Conservation (phyloP, 805 yeast species). For the Candida germanica region DNA sequence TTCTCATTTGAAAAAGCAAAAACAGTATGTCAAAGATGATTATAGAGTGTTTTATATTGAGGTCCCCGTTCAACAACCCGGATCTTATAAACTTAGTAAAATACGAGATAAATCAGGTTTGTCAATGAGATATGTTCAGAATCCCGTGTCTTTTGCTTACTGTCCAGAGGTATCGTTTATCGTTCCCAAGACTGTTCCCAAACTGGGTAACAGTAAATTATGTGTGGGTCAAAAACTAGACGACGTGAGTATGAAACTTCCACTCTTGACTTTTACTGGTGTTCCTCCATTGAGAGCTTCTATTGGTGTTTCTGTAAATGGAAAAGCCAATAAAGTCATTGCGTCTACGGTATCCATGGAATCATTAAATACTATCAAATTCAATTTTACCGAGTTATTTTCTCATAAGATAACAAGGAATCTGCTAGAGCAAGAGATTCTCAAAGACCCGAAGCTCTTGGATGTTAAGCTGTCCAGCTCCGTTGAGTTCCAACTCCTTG, state of each 20-base stretch:
- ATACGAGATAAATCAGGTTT: slow-evolving; percentile 66
- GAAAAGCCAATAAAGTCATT: slow-evolving; percentile 15
- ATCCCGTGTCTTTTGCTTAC: slow-evolving; percentile 61
- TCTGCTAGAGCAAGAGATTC: slow-evolving; percentile 32
- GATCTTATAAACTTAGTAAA: slow-evolving; percentile 66
- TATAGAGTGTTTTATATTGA: slow-evolving; percentile 54
- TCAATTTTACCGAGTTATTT: slow-evolving; percentile 9
- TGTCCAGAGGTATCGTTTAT: slow-evolving; percentile 73
- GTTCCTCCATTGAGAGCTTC: slow-evolving; percentile 59
- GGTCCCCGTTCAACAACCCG: slow-evolving; percentile 66
- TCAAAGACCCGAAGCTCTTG: slow-evolving; percentile 24
- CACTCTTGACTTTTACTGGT: slow-evolving; percentile 59
- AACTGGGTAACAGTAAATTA: slow-evolving; percentile 33
- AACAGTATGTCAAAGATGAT: slow-evolving; percentile 25
- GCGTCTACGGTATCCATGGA: slow-evolving; percentile 10
- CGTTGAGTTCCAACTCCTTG: slow-evolving; percentile 33
- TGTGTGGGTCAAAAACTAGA: slow-evolving; percentile 55
- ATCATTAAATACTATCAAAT: slow-evolving; percentile 3
- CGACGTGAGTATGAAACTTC: slow-evolving; percentile 31
- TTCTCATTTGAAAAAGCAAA: slow-evolving; percentile 22
- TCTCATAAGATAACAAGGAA: slow-evolving; percentile 26
- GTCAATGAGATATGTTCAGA: slow-evolving; percentile 55
- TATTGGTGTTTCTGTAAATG: slow-evolving; percentile 26
- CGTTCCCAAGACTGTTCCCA: slow-evolving; percentile 31
- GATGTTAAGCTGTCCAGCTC: slow-evolving; percentile 18